Evolutionary conservation across 2,329 filamentous ascomycete genomes (phyloP).

Genomic region (Pseudocercospora fijiensis): DNA sequence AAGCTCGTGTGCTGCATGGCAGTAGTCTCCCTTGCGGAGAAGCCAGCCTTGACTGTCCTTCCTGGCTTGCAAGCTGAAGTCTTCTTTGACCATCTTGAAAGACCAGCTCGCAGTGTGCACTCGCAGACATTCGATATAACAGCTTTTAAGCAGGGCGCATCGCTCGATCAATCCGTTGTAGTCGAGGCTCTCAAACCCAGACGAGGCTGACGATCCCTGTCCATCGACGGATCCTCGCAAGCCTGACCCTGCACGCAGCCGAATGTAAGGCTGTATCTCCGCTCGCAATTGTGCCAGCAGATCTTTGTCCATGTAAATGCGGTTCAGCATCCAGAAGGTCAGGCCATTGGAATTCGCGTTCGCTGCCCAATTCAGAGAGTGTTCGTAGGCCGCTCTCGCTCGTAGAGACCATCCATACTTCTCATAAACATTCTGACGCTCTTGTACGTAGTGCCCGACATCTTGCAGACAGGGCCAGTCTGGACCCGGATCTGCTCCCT

Average conservation of each 20-base stretch:
- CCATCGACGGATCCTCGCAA: slow-evolving; percentile 33
- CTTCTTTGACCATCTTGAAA: slow-evolving; percentile 37
- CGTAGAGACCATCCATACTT: slow-evolving; percentile 33
- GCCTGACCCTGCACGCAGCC: slow-evolving; percentile 34
- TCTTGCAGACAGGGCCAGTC: slow-evolving; percentile 39
- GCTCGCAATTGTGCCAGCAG: slow-evolving; percentile 37
- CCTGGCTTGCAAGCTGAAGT: slow-evolving; percentile 37
- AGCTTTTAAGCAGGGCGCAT: slow-evolving; percentile 40
- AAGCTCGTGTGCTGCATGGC: slow-evolving; percentile 39
- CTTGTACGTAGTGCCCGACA: slow-evolving; percentile 36
- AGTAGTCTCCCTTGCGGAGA: slow-evolving; percentile 38
- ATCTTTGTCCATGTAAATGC: slow-evolving; percentile 36
- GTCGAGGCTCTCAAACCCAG: slow-evolving; percentile 32
- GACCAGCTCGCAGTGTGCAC: slow-evolving; percentile 40
- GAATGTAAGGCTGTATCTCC: slow-evolving; percentile 37
- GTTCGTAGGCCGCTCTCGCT: slow-evolving; percentile 40
- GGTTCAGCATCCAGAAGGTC: slow-evolving; percentile 41
- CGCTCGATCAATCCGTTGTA: slow-evolving; percentile 34
- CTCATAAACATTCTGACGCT: slow-evolving; percentile 33
- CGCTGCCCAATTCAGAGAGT: slow-evolving; percentile 55
- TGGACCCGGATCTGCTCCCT: slow-evolving; percentile 33
- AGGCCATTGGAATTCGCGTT: slow-evolving; percentile 54
- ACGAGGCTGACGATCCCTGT: neutral
- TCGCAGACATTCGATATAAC: slow-evolving; percentile 40
- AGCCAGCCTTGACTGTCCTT: slow-evolving; percentile 37